These are phyloP conservation scores for Ceratocystis lukuohia DNA, from an alignment of 2,329 filamentous ascomycete species.

Conservation along the genomic window DNA sequence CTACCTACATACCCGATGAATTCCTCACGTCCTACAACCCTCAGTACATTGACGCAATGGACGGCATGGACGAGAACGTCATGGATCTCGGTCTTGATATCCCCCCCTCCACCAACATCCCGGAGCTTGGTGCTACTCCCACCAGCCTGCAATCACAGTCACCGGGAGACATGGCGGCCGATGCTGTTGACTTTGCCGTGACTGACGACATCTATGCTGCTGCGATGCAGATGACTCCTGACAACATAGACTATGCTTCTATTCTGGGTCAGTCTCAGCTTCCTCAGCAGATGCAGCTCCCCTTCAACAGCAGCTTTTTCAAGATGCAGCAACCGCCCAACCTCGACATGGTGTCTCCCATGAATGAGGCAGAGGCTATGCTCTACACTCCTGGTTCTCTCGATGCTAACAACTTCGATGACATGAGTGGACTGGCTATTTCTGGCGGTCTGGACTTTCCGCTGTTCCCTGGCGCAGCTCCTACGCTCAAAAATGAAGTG, in stretches of 20 bases:
- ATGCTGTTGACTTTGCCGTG: constrained; percentile 47
- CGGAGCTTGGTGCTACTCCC: constrained; percentile 17
- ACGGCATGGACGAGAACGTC: constrained; percentile 26
- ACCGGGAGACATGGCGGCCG: constrained; percentile 21
- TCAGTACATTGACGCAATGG: constrained; percentile 26
- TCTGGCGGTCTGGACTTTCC: constrained; percentile 48
- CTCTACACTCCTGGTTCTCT: constrained; percentile 53
- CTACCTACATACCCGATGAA: constrained; percentile 36
- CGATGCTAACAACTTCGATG: constrained; percentile 50
- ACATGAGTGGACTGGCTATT: constrained; percentile 28
- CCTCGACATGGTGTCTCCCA: constrained; percentile 42
- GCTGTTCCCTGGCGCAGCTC: constrained; percentile 37
- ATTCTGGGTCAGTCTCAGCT: constrained; percentile 29
- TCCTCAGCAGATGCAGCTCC: constrained; percentile 9
- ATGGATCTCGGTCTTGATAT: constrained; percentile 17
- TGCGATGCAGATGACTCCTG: constrained; percentile 34
- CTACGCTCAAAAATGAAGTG: constrained; percentile 26
- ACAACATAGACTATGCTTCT: constrained; percentile 22
- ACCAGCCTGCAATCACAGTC: constrained; percentile 16
- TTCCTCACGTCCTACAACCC: constrained; percentile 29
- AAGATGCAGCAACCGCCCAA: constrained; percentile 10
- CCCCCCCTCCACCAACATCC: constrained; percentile 11
- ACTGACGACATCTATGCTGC: constrained; percentile 51
- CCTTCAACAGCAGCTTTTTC: constrained; percentile 7
- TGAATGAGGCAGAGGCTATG: constrained; percentile 40